Evolutionary conservation across 1,139 yeast species (phyloP).

Genomic region (Lizanozyma gosingica): DNA sequence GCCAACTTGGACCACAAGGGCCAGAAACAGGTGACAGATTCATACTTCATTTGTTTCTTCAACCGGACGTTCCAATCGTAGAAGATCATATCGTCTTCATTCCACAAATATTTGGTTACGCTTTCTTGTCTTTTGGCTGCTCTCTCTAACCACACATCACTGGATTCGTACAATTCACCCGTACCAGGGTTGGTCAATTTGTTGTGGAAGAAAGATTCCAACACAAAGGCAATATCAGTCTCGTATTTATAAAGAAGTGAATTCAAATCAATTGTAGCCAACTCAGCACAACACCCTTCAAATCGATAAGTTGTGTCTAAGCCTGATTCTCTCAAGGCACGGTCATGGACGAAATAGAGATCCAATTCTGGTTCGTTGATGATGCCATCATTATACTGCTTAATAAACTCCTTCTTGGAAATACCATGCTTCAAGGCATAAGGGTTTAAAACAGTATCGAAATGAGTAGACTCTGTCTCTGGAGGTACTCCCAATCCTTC

Average conservation of each 20-base stretch:
- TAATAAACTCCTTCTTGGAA: conserved; percentile 60
- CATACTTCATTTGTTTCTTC: conserved; percentile 54
- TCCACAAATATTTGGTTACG: conserved; percentile 76
- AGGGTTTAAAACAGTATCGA: conserved; percentile 61
- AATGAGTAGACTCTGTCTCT: conserved; percentile 90
- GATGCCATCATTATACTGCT: conserved; percentile 56
- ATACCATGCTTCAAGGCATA: conserved; percentile 54
- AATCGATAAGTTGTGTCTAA: conserved; percentile 91
- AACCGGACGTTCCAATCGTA: conserved; percentile 74
- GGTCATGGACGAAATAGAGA: conserved; percentile 82
- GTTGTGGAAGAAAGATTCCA: conserved; percentile 50
- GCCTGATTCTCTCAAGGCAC: conserved; percentile 95
- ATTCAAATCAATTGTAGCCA: conserved; percentile 89
- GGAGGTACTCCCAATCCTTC: conserved; percentile 91
- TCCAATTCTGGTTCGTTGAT: conserved; percentile 74
- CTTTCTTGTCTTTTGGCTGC: conserved; percentile 47
- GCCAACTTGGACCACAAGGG: conserved; percentile 83
- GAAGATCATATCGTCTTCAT: conserved; percentile 66
- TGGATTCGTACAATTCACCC: conserved; percentile 31
- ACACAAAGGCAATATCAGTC: conserved; percentile 63
- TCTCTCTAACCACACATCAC: conserved; percentile 50
- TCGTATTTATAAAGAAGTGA: conserved; percentile 86
- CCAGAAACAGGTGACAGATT: conserved; percentile 90
- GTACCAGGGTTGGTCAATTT: conserved; percentile 18
- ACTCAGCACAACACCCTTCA: conserved; percentile 81